These are phyloP conservation scores for Xylariaceae sp. DNA, from an alignment of 2,329 filamentous ascomycete genomes.

Conservation along the genomic window DNA sequence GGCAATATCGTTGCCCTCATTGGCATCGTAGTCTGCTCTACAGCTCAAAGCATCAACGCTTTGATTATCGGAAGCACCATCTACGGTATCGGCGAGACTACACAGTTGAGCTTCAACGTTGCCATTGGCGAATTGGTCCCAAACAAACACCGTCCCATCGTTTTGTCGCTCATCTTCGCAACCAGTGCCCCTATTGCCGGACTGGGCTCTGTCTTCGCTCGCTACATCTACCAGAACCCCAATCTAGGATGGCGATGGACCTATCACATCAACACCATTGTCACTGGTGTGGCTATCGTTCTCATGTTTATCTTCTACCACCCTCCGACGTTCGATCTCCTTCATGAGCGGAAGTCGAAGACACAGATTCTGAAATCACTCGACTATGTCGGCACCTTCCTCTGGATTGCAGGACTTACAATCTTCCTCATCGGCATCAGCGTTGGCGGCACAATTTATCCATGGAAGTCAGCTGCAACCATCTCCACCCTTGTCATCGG, in stretches of 20 bases:
- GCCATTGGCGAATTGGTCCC: constrained; percentile 39
- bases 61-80: constrained; percentile 35
- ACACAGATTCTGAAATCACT: constrained; percentile 32
- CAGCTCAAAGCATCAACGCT: constrained; percentile 32
- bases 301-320: constrained; percentile 38
- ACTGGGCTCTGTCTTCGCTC: constrained; percentile 35
- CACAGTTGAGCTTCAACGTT: constrained; percentile 36
- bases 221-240: constrained; percentile 32
- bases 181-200: constrained; percentile 33
- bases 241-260: constrained; percentile 38
- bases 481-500: constrained; percentile 37
- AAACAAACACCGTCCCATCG: constrained; percentile 38
- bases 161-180: constrained; percentile 31
- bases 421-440: constrained; percentile 45
- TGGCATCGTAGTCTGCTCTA: constrained; percentile 35
- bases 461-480: constrained; percentile 39
- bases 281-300: constrained; percentile 31
- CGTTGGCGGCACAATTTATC: constrained; percentile 40
- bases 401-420: constrained; percentile 42
- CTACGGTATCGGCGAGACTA: constrained; percentile 34
- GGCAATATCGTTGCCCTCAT: constrained; percentile 34
- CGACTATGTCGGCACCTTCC: constrained; percentile 42
- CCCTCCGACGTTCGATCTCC: constrained; percentile 37
- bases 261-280: constrained; percentile 40
- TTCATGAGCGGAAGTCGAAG: constrained; percentile 37